Base-by-base conservation (phyloP, 2,329 filamentous ascomycete genomes). In the Calonectria pseudoreteaudii region DNA sequence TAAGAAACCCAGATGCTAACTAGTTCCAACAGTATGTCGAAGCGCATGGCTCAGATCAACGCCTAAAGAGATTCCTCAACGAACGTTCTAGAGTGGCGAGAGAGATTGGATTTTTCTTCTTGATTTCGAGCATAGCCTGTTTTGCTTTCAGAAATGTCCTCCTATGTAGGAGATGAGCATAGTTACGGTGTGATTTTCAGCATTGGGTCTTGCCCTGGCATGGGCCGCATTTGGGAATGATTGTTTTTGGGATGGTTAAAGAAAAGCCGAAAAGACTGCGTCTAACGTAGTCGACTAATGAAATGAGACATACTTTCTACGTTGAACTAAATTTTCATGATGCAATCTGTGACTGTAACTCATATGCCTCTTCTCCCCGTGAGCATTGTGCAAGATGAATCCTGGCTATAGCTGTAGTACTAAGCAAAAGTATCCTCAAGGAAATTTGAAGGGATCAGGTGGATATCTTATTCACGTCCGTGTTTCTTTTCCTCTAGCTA, bases 21-120 rank as follows among this genome's bases (percentile, higher is more conserved):
- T 68, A 58, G 60, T 47, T 38, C 53, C 13, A 56, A 78, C 76
- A 93, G 91, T 82, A 93, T 93, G 92, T 91, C 91, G 28, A 92
- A 90, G 86, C 88, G 90, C 77, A 90, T 92, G 87, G 86, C 88
- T n/a, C 85, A 87, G 75, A 85, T 90, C 26, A 76, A 34, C 53
- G 72, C 74, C 72, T 80, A 75, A 70, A 67, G 47, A 67, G 68
- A 66, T 76, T 70, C 47, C 49, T 68, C 52, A 28, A 44, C 38
- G 49, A 65, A 73, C 49, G n/a, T 72, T 66, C 41, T 64, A 75
- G 77, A 66, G 75, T 70, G 77, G 71, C 36, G 77, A 72, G 60
- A 47, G 69, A 47, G 69, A 76, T 73, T 75, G 71, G 64, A 71
- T 60, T 76, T 41, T 60, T 76, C 34, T 67, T 69, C 30, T 60